Evolutionary conservation across 495 filamentous ascomycete species (phyloP).

Genomic region (Stereocaulon alpinum): DNA sequence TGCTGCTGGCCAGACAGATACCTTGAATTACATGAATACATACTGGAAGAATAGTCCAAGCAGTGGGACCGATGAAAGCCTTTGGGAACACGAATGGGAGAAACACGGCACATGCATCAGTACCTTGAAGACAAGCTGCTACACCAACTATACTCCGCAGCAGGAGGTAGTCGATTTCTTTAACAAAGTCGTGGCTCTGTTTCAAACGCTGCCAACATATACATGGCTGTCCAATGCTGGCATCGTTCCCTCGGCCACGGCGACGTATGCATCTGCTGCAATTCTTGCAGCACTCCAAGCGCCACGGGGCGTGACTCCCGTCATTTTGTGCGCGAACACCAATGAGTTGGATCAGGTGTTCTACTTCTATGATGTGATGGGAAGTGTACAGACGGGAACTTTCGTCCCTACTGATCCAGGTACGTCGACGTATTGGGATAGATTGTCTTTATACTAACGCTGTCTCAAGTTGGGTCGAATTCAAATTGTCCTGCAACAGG

Average conservation of each 20-base stretch:
- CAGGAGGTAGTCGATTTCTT: constrained; percentile 54
- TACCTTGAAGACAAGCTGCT: constrained; percentile 61
- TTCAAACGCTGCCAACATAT: constrained; percentile 37
- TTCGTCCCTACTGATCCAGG: constrained; percentile 58
- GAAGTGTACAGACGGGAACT: constrained; percentile 61
- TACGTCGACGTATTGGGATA: constrained; percentile 13
- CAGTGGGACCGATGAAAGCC: constrained; percentile 49
- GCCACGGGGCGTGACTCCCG: constrained; percentile 55
- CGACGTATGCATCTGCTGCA: constrained; percentile 48
- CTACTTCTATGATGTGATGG: constrained; percentile 76
- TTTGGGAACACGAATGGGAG: constrained; percentile 84
- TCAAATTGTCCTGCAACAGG: constrained; percentile 52
- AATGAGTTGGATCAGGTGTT: constrained; percentile 64
- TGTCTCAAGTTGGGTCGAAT: constrained; percentile 41
- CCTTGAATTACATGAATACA: constrained; percentile 63
- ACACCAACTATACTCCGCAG: constrained; percentile 50
- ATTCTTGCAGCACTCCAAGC: constrained; percentile 54
- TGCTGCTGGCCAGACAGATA: constrained; percentile 46
- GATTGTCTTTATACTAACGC: not conserved
- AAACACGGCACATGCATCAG: constrained; percentile 64
- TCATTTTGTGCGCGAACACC: constrained; percentile 52
- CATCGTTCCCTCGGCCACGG: constrained; percentile 35
- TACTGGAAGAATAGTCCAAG: constrained; percentile 60
- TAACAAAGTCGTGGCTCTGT: constrained; percentile 45
- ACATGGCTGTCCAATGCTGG: constrained; percentile 39